Conservation (phyloP, 179 eudicot genomes). For the Beta corolliflora region DNA sequence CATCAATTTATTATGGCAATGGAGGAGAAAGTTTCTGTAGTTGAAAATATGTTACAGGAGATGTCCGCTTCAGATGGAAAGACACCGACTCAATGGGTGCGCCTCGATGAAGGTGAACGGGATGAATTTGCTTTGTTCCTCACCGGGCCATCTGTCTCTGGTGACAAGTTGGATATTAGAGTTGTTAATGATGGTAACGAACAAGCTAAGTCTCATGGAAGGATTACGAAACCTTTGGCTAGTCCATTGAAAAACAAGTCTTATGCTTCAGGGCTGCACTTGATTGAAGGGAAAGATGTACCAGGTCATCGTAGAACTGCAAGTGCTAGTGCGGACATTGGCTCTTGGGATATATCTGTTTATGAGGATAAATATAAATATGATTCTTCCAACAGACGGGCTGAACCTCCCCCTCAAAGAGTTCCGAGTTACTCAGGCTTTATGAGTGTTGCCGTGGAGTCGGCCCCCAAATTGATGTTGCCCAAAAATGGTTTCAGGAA, state of each 20-base stretch:
- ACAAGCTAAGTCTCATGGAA: conserved; percentile 7
- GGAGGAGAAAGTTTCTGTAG: conserved; percentile 31
- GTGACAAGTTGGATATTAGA: conserved; percentile 19
- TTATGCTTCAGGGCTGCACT: conserved; percentile 17
- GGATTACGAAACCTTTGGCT: neutral
- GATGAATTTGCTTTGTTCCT: conserved; percentile 41
- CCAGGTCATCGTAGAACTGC: conserved; percentile 40
- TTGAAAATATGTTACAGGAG: conserved; percentile 27
- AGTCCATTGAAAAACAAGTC: conserved; percentile 6
- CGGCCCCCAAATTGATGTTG: conserved; percentile 24
- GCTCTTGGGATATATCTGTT: conserved; percentile 27
- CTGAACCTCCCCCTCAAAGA: conserved; percentile 50
- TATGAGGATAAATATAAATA: conserved; percentile 17
- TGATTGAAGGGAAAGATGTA: conserved; percentile 30
- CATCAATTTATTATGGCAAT: conserved; percentile 36
- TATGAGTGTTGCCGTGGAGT: conserved; percentile 23
- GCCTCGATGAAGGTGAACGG: conserved; percentile 34
- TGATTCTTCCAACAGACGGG: conserved; percentile 33
- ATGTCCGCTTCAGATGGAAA: conserved; percentile 23
- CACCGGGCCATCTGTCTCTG: conserved; percentile 24
- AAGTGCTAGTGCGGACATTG: conserved; percentile 36
- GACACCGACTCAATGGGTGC: conserved; percentile 31
- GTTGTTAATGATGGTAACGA: conserved; percentile 18
- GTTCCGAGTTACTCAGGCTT: conserved; percentile 66
- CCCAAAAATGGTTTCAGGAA: conserved; percentile 38